Evolutionary conservation across 2,329 filamentous ascomycete genomes (phyloP), one percentile per base, ranked within the genome.

Genomic region (Curvularia eragrostidis): DNA sequence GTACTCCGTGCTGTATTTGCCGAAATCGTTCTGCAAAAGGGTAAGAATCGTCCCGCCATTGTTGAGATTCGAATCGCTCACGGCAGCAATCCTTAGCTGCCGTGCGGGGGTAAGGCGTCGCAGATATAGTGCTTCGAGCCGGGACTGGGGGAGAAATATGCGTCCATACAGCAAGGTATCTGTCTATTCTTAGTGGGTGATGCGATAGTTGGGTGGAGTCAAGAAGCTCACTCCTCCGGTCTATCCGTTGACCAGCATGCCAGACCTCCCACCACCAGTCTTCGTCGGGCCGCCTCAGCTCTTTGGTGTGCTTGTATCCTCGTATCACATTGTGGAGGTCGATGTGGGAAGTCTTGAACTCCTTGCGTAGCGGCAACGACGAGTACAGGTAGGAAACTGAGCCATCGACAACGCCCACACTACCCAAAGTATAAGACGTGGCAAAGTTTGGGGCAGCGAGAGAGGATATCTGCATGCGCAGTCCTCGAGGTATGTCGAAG

Each of bases 331-430:
- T 85, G 30, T 89, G 89, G 9, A 99, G 81, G 13, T 92, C 87
- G 36, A 97, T 89, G 21, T 85, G 81, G 47, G 89, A 87, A 67
- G 91, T 96, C 77, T 87, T 85, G 77, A 83, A 92, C 63, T 80
- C 79, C 19, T 88, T 82, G 38, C 83, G 80, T 55, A 98, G 84
- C 12, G 92, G 88, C 8, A 95, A 83, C 2, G 92, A 96, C 48
- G 93, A 96, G 81, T 96, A 98, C 52, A 99, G 86, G 79, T 98
- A 99, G 13, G 93, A 96, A 56, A 99, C 86, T n/a, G 93, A 97
- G 75, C 95, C 95, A 79, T 98, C 94, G 50, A 99, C 93, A 34
- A 96, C 84, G 58, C 94, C 95, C 15, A 96, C 85, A 41, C 89
- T 96, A 59, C 93, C 92, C 43, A 99, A 86, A 41, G 91, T 90